Conservation (phyloP, 352 stramenopile species). For the Salisapilia sapeloensis region DNA sequence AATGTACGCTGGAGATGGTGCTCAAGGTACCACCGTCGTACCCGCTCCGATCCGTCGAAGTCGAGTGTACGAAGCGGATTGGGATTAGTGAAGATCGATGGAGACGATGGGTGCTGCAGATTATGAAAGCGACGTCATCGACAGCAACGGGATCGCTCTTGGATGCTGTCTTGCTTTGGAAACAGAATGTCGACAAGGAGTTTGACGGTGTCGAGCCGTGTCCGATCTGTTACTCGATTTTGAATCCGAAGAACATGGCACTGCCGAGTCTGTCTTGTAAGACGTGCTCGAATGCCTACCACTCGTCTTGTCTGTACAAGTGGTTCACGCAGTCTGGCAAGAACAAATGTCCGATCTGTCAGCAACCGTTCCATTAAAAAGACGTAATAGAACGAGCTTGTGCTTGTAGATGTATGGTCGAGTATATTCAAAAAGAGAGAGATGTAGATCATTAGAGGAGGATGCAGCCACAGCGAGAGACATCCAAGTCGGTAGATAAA, state of each 20-base stretch:
- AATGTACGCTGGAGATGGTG: slow-evolving; percentile 83
- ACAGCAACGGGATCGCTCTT: slow-evolving; percentile 75
- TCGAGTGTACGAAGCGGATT: slow-evolving; percentile 83
- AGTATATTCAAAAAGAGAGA: too few species aligned
- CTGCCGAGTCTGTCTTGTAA: slow-evolving; percentile 81
- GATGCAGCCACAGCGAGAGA: slow-evolving; percentile 44
- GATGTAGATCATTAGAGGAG: slow-evolving; percentile 16
- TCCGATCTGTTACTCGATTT: slow-evolving; percentile 86
- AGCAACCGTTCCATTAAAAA: slow-evolving; percentile 72
- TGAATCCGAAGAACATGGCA: slow-evolving; percentile 83
- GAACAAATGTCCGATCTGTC: slow-evolving; percentile 87
- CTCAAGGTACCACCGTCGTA: slow-evolving; percentile 79
- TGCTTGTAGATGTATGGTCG: too few species aligned
- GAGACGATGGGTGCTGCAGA: slow-evolving; percentile 87
- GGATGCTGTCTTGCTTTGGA: slow-evolving; percentile 86
- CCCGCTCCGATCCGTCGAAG: slow-evolving; percentile 81
- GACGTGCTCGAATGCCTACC: slow-evolving; percentile 86
- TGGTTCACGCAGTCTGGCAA: slow-evolving; percentile 90
- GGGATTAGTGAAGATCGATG: slow-evolving; percentile 83
- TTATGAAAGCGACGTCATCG: slow-evolving; percentile 80
- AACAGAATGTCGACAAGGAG: slow-evolving; percentile 85
- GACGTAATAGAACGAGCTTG: neutral
- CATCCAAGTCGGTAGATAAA: too few species aligned
- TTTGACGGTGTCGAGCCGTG: slow-evolving; percentile 86
- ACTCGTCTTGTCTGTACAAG: slow-evolving; percentile 88